A percentile compares a stretch with the other conserved stretches of the same genome.
phyloP scores from a whole-genome alignment of 1,284 basidiomycete species.

The Tylopilus sp. region DNA sequence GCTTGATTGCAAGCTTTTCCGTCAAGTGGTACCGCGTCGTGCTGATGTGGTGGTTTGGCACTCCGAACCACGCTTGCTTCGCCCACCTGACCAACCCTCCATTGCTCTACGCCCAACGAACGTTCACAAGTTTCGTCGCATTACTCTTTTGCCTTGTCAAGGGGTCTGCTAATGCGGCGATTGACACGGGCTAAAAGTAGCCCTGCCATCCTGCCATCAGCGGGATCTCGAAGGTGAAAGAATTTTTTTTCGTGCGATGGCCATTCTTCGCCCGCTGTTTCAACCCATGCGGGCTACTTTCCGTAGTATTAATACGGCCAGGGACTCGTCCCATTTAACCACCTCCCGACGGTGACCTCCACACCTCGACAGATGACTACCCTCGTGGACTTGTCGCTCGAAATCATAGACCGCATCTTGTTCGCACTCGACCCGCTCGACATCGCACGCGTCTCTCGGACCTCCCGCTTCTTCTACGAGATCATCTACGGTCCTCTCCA shows the following conservation, averaged over 20 bases:
- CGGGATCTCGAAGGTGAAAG: constrained; percentile 20
- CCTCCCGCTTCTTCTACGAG: constrained; percentile 41
- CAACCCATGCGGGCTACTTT: constrained; percentile 8
- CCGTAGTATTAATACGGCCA: constrained; percentile 6
- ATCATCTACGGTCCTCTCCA: constrained; percentile 46
- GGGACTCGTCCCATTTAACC: background rate
- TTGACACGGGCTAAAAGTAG: background rate
- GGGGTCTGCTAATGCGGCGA: constrained; percentile 9
- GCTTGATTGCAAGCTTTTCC: too few relatives aligned
- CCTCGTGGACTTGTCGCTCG: constrained; percentile 45
- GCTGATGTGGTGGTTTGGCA: background rate
- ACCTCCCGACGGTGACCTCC: background rate
- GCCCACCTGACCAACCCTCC: constrained; percentile 1
- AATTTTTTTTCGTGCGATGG: constrained; percentile 26
- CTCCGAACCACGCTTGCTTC: background rate
- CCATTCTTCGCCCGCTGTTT: constrained; percentile 25
- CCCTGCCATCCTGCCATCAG: constrained; percentile 6
- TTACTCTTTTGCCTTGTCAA: background rate
- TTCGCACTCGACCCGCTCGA: constrained; percentile 53
- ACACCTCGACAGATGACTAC: constrained; percentile 4
- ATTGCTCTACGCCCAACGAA: background rate
- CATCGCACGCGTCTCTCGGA: constrained; percentile 47
- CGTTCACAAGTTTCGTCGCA: constrained; percentile 6
- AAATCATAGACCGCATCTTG: constrained; percentile 55
- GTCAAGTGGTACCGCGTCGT: too few relatives aligned